Evolutionary conservation across 1,139 yeast genomes (phyloP).

Genomic region (Scheffersomyces titani): DNA sequence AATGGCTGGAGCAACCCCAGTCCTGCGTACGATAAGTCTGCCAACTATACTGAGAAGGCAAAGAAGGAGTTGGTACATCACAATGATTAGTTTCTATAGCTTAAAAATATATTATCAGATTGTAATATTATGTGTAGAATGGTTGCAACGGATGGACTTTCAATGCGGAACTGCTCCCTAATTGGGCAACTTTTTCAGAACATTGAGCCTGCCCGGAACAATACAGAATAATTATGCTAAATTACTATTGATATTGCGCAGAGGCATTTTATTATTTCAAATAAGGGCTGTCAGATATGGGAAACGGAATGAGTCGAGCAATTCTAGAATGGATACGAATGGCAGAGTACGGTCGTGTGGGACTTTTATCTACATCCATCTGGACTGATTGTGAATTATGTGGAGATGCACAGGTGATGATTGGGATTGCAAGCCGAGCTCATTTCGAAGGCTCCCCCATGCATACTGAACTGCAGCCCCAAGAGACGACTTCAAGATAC

Average conservation of each 20-base stretch:
- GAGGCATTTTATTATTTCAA: no score
- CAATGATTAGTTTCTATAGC: constrained; percentile 14
- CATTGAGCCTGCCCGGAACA: not conserved
- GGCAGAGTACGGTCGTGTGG: no score
- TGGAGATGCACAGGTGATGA: not conserved
- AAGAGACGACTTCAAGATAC: not conserved
- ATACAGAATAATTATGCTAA: not conserved
- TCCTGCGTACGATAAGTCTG: constrained; percentile 21
- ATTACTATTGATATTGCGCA: not conserved
- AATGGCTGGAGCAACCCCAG: constrained; percentile 51
- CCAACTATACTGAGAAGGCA: constrained; percentile 24
- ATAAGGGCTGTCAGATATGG: no score
- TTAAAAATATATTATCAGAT: not conserved
- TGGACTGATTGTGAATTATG: not conserved
- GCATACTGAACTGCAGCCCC: not conserved
- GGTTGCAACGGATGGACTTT: not conserved
- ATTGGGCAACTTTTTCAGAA: not conserved
- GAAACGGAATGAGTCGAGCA: no score
- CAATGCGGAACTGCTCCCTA: not conserved
- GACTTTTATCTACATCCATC: not conserved
- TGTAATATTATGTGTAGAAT: not conserved
- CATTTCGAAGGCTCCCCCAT: not conserved
- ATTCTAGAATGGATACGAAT: no score
- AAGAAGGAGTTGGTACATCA: constrained; percentile 18
- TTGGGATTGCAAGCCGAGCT: not conserved